A percentile compares a stretch with the other conserved stretches of the same genome.
Conservation (phyloP, 768 basidiomycete species). For the Guyanaporus albipodus region DNA sequence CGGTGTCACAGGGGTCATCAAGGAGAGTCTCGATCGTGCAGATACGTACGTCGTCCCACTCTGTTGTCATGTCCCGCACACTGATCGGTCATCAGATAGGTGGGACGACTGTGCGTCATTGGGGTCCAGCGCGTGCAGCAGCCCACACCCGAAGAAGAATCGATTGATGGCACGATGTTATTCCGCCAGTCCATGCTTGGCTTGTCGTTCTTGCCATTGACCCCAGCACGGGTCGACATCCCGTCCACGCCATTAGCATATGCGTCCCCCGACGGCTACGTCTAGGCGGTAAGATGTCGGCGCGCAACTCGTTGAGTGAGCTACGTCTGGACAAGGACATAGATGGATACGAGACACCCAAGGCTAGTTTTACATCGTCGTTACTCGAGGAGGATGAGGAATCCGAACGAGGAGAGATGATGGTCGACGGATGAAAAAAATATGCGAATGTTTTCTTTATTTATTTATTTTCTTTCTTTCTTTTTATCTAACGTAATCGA, state of each 20-base stretch:
- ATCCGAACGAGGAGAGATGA: slow-evolving; percentile 1
- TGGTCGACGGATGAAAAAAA: no score
- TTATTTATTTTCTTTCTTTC: no score
- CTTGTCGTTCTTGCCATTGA: slow-evolving; percentile 30
- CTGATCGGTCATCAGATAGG: no score
- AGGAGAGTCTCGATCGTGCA: slow-evolving; percentile 82
- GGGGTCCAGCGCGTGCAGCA: slow-evolving; percentile 69
- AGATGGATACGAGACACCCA: no score
- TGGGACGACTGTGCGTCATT: slow-evolving; percentile 72
- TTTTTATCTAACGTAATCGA: no score
- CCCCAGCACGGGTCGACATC: slow-evolving; percentile 23
- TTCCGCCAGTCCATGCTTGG: slow-evolving; percentile 24
- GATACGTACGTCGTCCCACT: slow-evolving; percentile 60
- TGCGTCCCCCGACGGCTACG: slow-evolving; percentile 28
- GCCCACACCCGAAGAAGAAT: slow-evolving; percentile 19
- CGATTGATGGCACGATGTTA: slow-evolving; percentile 9
- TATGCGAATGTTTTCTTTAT: no score
- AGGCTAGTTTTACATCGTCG: slow-evolving; percentile 5
- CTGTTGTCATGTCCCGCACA: no score
- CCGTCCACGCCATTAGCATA: slow-evolving; percentile 28
- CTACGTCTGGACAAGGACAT: no score
- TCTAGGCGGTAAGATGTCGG: slow-evolving; percentile 25
- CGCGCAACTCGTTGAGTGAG: no score
- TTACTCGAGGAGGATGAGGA: slow-evolving; percentile 11
- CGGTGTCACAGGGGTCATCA: no score